Percentiles rank a stretch among this genome's conserved stretches.
Conservation (phyloP, 306 rosid genomes). For the Luffa acutangula region DNA sequence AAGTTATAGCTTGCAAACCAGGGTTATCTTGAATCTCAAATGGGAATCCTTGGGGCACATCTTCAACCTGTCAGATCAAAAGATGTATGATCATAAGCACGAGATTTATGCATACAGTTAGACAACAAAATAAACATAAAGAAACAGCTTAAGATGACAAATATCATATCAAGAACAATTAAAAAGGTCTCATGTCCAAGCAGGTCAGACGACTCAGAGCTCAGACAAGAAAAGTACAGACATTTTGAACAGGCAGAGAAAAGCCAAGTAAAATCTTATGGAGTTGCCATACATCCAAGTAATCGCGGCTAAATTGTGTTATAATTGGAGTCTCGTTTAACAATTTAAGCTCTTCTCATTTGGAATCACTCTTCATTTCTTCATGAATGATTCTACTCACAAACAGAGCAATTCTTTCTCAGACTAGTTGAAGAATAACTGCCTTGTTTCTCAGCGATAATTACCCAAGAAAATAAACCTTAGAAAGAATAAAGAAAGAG, state of each 20-base stretch:
- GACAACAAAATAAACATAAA: not conserved
- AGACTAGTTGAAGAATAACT: not conserved
- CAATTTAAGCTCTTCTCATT: too few relatives aligned
- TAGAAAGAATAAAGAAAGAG: not conserved
- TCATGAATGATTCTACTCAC: not conserved
- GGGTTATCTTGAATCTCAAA: constrained; percentile 59
- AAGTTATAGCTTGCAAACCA: constrained; percentile 50
- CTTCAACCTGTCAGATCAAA: constrained; percentile 41
- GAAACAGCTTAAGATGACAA: not conserved
- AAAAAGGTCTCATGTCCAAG: not conserved
- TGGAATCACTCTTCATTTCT: not conserved
- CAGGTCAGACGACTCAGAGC: not conserved
- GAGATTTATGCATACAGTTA: not conserved
- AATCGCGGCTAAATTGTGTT: not conserved
- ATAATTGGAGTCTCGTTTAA: not conserved
- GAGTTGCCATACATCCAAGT: not conserved
- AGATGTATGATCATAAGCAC: not conserved
- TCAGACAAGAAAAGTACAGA: not conserved
- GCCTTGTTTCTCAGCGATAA: not conserved
- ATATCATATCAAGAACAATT: not conserved
- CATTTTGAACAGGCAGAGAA: not conserved
- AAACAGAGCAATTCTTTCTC: not conserved
- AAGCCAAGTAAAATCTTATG: not conserved
- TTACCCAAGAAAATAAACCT: not conserved
- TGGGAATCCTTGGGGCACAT: constrained; percentile 48